Percentiles rank a stretch among this genome's conserved stretches.
Conservation (phyloP, 495 filamentous ascomycete species). For the Astrothelium macrocarpum region DNA sequence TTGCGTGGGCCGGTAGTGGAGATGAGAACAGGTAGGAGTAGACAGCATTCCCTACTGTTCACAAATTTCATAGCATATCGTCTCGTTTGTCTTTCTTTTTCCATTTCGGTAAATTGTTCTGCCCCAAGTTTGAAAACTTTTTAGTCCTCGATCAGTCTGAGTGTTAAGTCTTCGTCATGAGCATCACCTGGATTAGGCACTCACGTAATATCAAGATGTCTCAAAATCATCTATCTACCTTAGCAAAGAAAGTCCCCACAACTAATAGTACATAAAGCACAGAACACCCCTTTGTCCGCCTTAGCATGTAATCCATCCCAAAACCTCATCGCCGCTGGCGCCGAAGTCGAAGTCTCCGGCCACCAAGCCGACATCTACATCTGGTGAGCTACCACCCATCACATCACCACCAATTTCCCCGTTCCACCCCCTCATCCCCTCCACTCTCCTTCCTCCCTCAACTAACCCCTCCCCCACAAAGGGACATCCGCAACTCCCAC, state of each 20-base stretch:
- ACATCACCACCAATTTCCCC: not conserved
- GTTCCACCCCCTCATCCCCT: not conserved
- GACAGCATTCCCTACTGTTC: constrained; percentile 62
- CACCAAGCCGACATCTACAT: constrained; percentile 62
- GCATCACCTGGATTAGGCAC: no score
- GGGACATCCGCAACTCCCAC: constrained; percentile 56
- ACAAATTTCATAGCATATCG: not conserved
- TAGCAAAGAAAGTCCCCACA: constrained; percentile 6
- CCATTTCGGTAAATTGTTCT: not conserved
- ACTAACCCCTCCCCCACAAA: constrained; percentile 24
- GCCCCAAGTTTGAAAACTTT: no score
- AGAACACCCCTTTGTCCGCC: constrained; percentile 51
- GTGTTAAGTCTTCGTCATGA: no score
- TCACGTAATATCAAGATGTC: not conserved
- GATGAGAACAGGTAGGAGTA: constrained; percentile 28
- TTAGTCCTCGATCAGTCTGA: no score
- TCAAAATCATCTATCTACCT: not conserved
- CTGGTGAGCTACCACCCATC: constrained; percentile 44
- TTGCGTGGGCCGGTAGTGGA: constrained; percentile 20
- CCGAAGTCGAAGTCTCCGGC: constrained; percentile 51
- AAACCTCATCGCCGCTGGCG: constrained; percentile 62
- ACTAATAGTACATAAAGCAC: constrained; percentile 21
- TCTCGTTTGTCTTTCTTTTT: not conserved
- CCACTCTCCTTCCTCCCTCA: constrained; percentile 1
- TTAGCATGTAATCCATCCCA: constrained; percentile 50